Base-by-base conservation (phyloP, 169 alveolate genomes). In the Fabrea salina region DNA sequence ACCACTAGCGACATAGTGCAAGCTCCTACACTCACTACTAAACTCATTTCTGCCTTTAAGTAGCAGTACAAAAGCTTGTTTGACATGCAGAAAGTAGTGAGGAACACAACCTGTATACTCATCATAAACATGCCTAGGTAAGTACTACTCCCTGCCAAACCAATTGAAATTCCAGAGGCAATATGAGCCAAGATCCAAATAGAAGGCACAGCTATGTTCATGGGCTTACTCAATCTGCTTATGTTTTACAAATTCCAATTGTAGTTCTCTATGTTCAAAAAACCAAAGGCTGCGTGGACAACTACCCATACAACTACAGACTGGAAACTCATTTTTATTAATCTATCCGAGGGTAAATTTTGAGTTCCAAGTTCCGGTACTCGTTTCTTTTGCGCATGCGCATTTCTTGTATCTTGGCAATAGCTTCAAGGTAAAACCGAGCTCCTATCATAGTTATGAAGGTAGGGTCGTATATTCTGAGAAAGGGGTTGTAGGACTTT, bases 401-500 rank as follows among this genome's bases (percentile, higher is more conserved):
- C 13, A 37, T 13, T 4, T 68, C 78, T 44, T 68, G 61, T 16
- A 68, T 57, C 4, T 68, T 68, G 27, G 40, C 7, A 41, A 68
- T 40, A 8, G 78, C 78, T 40, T 32, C 78, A 41, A 68, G 16
- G 16, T 40, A 47, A 43, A 19, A 43, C 16, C 41, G 13, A 43
- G 35, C 78, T 2, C 61, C 61, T 8, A 68, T 32, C 0, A 43
- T 25, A 11, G 7, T 33, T 19, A 25, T 25, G 30, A 68, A 40
- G 7, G 64, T 16, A 11, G 78, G 22, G 25, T 40, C 61, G 4
- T 43, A 68, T 43, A 68, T 47, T 30, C 78, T 68, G 19, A 68
- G 44, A 68, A 68, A 68, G 1, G 78, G 78, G 78, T 68, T 68
- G 35, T 68, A 68, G 30, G 44, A n/a, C 4, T 68, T 68, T 68